Evolutionary conservation across 129 eudicot genomes (phyloP).

Genomic region (Chrysanthemum seticuspe): DNA sequence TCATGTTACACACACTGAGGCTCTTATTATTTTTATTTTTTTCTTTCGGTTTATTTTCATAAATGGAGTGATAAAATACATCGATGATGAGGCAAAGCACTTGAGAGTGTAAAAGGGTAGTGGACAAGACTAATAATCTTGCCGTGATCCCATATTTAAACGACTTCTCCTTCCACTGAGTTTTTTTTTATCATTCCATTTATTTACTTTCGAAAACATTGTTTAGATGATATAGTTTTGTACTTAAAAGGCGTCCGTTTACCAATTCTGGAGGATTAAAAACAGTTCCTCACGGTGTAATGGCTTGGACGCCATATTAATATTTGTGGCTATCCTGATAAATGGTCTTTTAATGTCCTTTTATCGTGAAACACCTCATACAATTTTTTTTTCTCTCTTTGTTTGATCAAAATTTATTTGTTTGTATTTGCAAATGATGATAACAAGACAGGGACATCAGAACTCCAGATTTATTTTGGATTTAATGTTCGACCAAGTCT

Average conservation of each 20-base stretch:
- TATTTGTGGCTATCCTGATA: constrained; percentile 51
- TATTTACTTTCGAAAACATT: neutral
- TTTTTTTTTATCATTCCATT: neutral
- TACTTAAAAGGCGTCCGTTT: constrained; percentile 44
- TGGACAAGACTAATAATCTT: constrained; percentile 31
- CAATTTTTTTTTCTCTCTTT: neutral
- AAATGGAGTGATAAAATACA: neutral
- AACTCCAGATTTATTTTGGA: constrained; percentile 16
- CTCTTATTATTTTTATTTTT: neutral
- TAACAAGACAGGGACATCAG: constrained; percentile 46
- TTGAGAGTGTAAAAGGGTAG: constrained; percentile 49
- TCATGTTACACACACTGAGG: constrained; percentile 90
- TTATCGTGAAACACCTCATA: constrained; percentile 63
- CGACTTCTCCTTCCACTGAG: constrained; percentile 95
- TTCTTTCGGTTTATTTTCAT: neutral
- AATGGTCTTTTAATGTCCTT: constrained; percentile 40
- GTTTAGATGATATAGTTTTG: too few species aligned
- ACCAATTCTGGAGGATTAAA: constrained; percentile 62
- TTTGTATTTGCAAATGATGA: constrained; percentile 28
- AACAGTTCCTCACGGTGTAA: constrained; percentile 58
- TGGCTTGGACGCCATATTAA: constrained; percentile 63
- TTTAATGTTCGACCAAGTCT: constrained; percentile 32
- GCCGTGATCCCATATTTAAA: constrained; percentile 59
- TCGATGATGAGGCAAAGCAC: constrained; percentile 36
- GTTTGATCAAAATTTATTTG: too few species aligned